phyloP scores from a whole-genome alignment of 2,329 filamentous ascomycete genomes.

The Penicillium hordei region DNA sequence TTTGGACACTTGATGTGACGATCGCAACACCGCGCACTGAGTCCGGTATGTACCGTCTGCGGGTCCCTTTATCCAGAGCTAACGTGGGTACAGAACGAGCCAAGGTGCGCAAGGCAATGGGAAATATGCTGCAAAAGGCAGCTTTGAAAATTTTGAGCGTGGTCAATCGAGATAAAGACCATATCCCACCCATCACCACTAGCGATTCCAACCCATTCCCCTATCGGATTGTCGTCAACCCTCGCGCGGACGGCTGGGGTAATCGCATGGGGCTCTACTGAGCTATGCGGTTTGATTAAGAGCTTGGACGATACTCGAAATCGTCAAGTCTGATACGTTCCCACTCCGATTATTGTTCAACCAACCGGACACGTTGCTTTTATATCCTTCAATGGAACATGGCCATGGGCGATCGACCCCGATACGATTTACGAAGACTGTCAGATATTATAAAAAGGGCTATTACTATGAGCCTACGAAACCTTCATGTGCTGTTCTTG shows the following conservation, averaged over 20 bases:
- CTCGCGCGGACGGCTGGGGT: slow-evolving; percentile 76
- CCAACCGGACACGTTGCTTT: slow-evolving; percentile 1
- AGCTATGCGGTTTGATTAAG: slow-evolving; percentile 10
- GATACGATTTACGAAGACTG: slow-evolving; percentile 5
- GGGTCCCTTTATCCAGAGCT: not conserved
- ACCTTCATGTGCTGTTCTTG: not conserved
- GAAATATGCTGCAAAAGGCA: slow-evolving; percentile 80
- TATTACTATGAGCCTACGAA: not conserved
- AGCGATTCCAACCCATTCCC: slow-evolving; percentile 91
- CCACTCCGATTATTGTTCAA: not conserved
- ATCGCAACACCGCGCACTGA: slow-evolving; percentile 86
- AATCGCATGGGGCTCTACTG: slow-evolving; percentile 75
- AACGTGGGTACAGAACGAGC: slow-evolving; percentile 63
- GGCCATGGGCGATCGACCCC: not conserved
- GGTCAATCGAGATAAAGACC: slow-evolving; percentile 86
- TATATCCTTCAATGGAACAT: not conserved
- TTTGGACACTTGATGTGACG: slow-evolving; percentile 92
- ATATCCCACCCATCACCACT: slow-evolving; percentile 95
- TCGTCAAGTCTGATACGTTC: not conserved
- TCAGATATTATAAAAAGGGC: slow-evolving; percentile 1
- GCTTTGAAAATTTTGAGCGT: slow-evolving; percentile 86
- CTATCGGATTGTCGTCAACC: slow-evolving; percentile 87
- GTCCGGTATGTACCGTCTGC: slow-evolving; percentile 60
- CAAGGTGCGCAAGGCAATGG: slow-evolving; percentile 88
- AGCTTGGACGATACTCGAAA: not conserved